Evolutionary conservation across 2,329 filamentous ascomycete species (phyloP), one percentile per base, ranked within the genome.

Genomic region (Apiospora kogelbergensis): DNA sequence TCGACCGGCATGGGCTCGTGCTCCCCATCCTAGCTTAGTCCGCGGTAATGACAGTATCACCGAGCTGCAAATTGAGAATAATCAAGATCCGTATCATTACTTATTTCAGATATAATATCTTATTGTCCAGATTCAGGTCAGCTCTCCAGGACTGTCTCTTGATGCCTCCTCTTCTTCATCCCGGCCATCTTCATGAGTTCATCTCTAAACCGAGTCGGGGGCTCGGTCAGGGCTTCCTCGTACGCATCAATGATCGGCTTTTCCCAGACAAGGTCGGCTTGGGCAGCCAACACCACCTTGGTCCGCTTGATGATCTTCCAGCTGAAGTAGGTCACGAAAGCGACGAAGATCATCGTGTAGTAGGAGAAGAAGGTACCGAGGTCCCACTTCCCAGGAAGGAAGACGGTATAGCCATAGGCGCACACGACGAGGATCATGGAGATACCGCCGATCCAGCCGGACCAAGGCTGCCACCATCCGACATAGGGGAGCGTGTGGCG

Each of bases 401-500:
- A 86, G 0, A 83, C 79, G 5, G 80, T 80, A 77, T 90, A 91
- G 26, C 89, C 88, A 74, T 88, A 89, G 71, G 82, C 83, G 71
- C 82, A 77, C 70, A 85, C 81, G 44, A 86, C 80, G 42, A 82
- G 65, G 26, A 76, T 73, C 77, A 84, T 83, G 70, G 84, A 78
- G 11, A 73, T 72, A 15, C 85, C 73, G 1, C 81, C 83, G 63
- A 86, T 78, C 70, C 82, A 85, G 53, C 84, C 86, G 69, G 84
- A 84, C 80, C 89, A 94, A 1, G 93, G 93, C 81, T 94, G 92
- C 63, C 88, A 84, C 71, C 84, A 85, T 0, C 89, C 89, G 72
- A 86, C 89, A 81, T 93, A 94, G 0, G 92, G 91, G n/a, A 95
- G 80, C 0, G 84, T 85, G 45, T 89, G 84, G 6, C 91, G 86